Conservation (phyloP, 371 early-diverging fungal species). For the Mucor lusitanicus region DNA sequence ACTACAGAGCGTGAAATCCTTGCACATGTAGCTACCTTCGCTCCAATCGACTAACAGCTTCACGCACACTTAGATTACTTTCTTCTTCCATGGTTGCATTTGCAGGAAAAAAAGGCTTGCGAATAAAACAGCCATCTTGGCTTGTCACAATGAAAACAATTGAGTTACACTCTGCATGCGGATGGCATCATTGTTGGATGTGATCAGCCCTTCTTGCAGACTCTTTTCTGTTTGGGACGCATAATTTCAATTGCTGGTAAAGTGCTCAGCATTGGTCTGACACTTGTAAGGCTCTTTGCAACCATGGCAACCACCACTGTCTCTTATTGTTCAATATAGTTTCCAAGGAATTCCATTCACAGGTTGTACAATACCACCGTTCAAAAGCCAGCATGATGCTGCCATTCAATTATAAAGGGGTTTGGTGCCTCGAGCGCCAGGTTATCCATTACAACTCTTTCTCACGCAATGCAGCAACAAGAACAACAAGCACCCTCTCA, state of each 20-base stretch:
- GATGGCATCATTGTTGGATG: too few species aligned
- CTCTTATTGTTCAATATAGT: too few species aligned
- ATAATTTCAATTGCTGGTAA: too few species aligned
- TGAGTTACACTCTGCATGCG: too few species aligned
- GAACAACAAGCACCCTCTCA: slow-evolving; percentile 36
- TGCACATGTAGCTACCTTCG: background rate
- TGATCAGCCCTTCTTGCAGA: too few species aligned
- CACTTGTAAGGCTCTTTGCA: too few species aligned
- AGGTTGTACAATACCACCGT: background rate
- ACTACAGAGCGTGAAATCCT: background rate
- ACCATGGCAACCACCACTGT: too few species aligned
- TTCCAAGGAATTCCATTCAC: background rate
- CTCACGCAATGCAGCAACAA: slow-evolving; percentile 1
- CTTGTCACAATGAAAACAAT: too few species aligned
- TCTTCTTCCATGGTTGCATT: background rate
- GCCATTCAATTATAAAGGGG: background rate
- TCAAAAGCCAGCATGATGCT: background rate
- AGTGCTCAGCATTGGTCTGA: too few species aligned
- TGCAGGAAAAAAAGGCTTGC: background rate
- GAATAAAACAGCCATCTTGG: background rate
- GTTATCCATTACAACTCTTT: background rate
- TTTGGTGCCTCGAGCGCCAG: too few species aligned
- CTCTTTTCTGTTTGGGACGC: too few species aligned
- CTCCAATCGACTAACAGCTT: background rate
- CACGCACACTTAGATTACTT: background rate